A percentile compares a stretch with the other conserved stretches of the same genome.
Evolutionary conservation across 495 filamentous ascomycete genomes (phyloP).

Genomic region (Amorphotheca resinae): DNA sequence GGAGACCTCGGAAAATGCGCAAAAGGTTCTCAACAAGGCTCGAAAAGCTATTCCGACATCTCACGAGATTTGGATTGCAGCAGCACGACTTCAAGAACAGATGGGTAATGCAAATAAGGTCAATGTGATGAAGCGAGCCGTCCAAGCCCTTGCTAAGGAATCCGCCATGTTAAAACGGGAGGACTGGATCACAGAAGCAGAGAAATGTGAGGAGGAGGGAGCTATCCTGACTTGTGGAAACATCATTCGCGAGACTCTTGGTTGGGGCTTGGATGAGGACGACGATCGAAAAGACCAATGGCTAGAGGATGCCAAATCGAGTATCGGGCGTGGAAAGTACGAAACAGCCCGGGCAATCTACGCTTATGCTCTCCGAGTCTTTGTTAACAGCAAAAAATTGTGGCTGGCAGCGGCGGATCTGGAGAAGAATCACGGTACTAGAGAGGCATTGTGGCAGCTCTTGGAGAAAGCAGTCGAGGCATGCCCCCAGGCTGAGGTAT

Average conservation of each 20-base stretch:
- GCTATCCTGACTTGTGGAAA: slow-evolving; percentile 73
- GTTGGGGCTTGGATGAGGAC: slow-evolving; percentile 89
- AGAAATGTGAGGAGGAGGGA: slow-evolving; percentile 88
- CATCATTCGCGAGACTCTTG: slow-evolving; percentile 87
- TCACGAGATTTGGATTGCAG: slow-evolving; percentile 92
- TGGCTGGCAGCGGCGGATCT: slow-evolving; percentile 87
- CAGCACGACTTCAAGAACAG: slow-evolving; percentile 83
- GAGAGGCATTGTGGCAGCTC: slow-evolving; percentile 68
- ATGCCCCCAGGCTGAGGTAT: slow-evolving; percentile 74
- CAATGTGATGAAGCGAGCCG: slow-evolving; percentile 87
- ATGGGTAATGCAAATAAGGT: slow-evolving; percentile 47
- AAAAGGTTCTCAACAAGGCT: slow-evolving; percentile 88
- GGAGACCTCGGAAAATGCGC: slow-evolving; percentile 79
- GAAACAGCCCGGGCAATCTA: slow-evolving; percentile 90
- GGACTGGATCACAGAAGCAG: slow-evolving; percentile 91
- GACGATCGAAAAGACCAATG: slow-evolving; percentile 91
- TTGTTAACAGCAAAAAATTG: slow-evolving; percentile 65
- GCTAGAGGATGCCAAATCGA: slow-evolving; percentile 79
- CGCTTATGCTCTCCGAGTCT: slow-evolving; percentile 78
- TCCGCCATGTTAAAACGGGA: slow-evolving; percentile 94
- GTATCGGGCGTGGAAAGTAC: slow-evolving; percentile 65
- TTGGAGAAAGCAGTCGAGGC: slow-evolving; percentile 91
- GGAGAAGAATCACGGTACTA: slow-evolving; percentile 79
- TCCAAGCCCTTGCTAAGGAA: slow-evolving; percentile 79
- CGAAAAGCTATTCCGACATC: slow-evolving; percentile 86